These are phyloP conservation scores for Ziziphus jujuba DNA, from an alignment of 306 rosid species.

Conservation along the genomic window DNA sequence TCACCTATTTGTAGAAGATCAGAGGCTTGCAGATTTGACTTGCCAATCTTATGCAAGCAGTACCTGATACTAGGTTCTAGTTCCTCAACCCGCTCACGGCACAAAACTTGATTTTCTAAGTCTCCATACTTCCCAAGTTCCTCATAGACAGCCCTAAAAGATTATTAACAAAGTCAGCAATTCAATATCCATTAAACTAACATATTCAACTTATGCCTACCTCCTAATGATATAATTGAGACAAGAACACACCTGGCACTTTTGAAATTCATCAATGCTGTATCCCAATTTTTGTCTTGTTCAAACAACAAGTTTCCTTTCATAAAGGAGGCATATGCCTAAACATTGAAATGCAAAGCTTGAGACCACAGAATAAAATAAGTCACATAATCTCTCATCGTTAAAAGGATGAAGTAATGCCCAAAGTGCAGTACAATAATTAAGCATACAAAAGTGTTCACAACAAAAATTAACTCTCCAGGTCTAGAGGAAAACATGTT, in stretches of 20 bases:
- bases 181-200: not conserved
- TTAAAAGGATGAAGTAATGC: not conserved
- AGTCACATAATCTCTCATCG: not conserved
- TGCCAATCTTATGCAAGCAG: constrained; percentile 89
- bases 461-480: not conserved
- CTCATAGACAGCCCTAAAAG: constrained; percentile 83
- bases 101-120: constrained; percentile 87
- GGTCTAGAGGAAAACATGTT: not conserved
- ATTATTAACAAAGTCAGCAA: not conserved
- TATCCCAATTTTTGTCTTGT: constrained; percentile 93
- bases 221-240: not conserved
- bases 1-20: constrained; percentile 90
- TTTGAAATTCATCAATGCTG: constrained; percentile 85
- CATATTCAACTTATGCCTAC: not conserved
- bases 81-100: constrained; percentile 97
- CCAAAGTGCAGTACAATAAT: not conserved
- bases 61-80: constrained; percentile 94
- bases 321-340: constrained; percentile 98
- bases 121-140: constrained; percentile 97
- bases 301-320: constrained; percentile 94
- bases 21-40: constrained; percentile 90
- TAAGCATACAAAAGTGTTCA: not conserved
- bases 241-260: constrained; percentile 76
- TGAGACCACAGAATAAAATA: constrained; percentile 13
- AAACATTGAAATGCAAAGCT: constrained; percentile 13